These are phyloP conservation scores for Globisporangium viniferum DNA, from an alignment of 352 stramenopile genomes.

Conservation along the genomic window DNA sequence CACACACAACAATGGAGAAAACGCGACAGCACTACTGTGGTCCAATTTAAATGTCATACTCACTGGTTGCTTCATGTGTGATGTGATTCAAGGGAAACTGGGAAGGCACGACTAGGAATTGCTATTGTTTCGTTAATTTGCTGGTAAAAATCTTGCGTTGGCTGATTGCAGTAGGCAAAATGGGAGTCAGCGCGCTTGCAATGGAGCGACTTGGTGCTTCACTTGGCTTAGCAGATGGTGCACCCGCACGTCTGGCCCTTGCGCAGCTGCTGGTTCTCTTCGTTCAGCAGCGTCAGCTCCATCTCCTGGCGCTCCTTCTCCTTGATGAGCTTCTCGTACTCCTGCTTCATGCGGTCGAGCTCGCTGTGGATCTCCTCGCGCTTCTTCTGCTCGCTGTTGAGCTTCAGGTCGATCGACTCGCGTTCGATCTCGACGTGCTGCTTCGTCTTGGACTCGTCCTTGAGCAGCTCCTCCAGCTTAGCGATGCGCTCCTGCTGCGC, in stretches of 20 bases:
- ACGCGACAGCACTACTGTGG: not conserved
- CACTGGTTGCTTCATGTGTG: not conserved
- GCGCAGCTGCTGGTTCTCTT: conserved; percentile 75
- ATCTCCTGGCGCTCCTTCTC: conserved; percentile 81
- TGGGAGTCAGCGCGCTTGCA: not conserved
- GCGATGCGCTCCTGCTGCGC: conserved; percentile 66
- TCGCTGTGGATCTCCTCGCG: conserved; percentile 61
- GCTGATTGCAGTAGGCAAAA: not conserved
- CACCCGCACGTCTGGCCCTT: conserved; percentile 71
- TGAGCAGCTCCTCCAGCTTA: conserved; percentile 60
- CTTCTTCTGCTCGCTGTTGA: conserved; percentile 52
- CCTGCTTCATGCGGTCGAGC: conserved; percentile 53
- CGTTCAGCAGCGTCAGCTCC: conserved; percentile 72
- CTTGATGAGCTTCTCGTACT: conserved; percentile 72
- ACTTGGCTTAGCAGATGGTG: conserved; percentile 48
- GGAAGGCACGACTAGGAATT: not conserved
- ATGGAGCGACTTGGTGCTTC: too few relatives aligned
- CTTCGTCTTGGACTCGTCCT: conserved; percentile 58
- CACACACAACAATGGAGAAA: not conserved
- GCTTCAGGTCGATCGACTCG: conserved; percentile 67
- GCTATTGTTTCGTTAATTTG: conserved; percentile 2
- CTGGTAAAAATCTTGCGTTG: not conserved
- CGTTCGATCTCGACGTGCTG: conserved; percentile 75
- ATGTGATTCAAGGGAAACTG: not conserved
- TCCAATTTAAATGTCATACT: not conserved